Evolutionary conservation across 2,329 filamentous ascomycete species (phyloP), one percentile per base, ranked within the genome.

Genomic region (Seiridium unicorne): DNA sequence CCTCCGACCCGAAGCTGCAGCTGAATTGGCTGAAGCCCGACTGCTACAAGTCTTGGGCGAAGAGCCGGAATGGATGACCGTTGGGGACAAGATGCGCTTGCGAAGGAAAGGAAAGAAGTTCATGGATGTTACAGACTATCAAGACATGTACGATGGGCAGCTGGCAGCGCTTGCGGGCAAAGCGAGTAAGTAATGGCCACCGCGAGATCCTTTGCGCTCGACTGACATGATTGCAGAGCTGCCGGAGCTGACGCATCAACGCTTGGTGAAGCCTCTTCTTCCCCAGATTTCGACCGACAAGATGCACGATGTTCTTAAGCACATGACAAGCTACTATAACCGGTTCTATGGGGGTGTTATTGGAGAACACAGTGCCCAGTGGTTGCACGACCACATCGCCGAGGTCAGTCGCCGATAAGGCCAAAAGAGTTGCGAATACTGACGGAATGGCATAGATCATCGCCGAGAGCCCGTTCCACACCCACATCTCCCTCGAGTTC

Each of bases 41-140:
- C 74, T 89, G 32, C 84, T 91, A 62, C 86, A 90, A 73, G 74
- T 89, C 34, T 79, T 79, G n/a, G 85, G 85, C 9, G 84, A 84
- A 57, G 85, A 53, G 48, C 61, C 83, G 38, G 75, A 79, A 77
- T 89, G 85, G 84, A 82, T 90, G 49, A 88, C 84, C 0, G 87
- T 90, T 59, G 60, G 89, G 44, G 86, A 91, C 73, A 92, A 92
- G 75, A 88, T 89, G 84, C 81, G 80, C 62, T 75, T 92, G 51
- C 84, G 86, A 66, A 78, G 86, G 66, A 83, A 87, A 71, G 86
- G 87, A 61, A 80, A 84, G 66, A 89, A 87, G 70, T 92, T 92
- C 77, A 88, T 90, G 77, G 89, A 92, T 73, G 86, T 92, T 64
- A 91, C 89, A 10, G 81, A 88, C 60, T 82, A 84, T 55, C 77